phyloP scores from a whole-genome alignment of 2,329 filamentous ascomycete species.

The Aspergillus ochraceus region DNA sequence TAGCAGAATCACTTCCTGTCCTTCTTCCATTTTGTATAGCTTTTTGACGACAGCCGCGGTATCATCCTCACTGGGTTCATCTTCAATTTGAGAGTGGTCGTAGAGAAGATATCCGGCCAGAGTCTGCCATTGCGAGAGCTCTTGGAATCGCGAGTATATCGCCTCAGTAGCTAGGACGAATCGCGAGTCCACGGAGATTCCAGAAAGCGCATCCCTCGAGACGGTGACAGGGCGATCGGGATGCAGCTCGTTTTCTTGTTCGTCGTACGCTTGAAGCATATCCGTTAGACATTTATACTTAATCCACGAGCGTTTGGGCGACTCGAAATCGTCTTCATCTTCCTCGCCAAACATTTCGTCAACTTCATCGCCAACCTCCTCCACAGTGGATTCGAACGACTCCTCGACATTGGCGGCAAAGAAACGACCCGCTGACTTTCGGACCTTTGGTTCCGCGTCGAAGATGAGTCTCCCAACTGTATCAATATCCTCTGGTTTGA shows the following conservation, averaged over 20 bases:
- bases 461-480: slow-evolving; percentile 84
- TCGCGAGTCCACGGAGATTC: slow-evolving; percentile 70
- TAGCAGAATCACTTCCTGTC: slow-evolving; percentile 80
- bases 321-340: slow-evolving; percentile 68
- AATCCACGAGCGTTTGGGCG: slow-evolving; percentile 80
- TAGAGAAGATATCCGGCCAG: slow-evolving; percentile 88
- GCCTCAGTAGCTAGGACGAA: slow-evolving; percentile 84
- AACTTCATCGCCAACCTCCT: slow-evolving; percentile 79
- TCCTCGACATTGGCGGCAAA: slow-evolving; percentile 87
- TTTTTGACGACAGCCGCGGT: slow-evolving; percentile 66
- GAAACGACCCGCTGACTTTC: slow-evolving; percentile 86
- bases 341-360: slow-evolving; percentile 75
- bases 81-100: slow-evolving; percentile 72
- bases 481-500: slow-evolving; percentile 91
- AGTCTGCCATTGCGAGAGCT: slow-evolving; percentile 83
- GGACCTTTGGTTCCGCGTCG: slow-evolving; percentile 78
- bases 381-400: slow-evolving; percentile 73
- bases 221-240: slow-evolving; percentile 24
- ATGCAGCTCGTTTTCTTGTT: slow-evolving; percentile 50
- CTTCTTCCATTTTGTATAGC: slow-evolving; percentile 69
- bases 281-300: slow-evolving; percentile 89
- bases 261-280: slow-evolving; percentile 77
- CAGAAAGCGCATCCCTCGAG: slow-evolving; percentile 51
- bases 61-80: slow-evolving; percentile 56
- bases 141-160: slow-evolving; percentile 77